Percentiles rank a stretch among this genome's conserved stretches.
Conservation (phyloP, 2,329 filamentous ascomycete species). For the Phaeophleospora eucalypticola region DNA sequence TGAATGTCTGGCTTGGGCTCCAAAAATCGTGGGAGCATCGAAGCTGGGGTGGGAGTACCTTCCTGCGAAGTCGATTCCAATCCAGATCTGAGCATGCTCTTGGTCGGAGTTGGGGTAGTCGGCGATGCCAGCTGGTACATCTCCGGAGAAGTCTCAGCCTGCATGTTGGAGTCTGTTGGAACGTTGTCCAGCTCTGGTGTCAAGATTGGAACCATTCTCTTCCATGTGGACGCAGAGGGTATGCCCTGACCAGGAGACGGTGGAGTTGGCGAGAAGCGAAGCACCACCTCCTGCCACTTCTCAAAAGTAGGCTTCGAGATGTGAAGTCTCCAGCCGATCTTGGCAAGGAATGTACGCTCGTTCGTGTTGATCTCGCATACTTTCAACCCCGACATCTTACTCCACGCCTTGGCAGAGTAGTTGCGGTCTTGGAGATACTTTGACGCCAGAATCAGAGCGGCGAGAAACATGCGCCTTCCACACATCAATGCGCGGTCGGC, state of each 20-base stretch:
- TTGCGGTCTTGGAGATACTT: slow-evolving; percentile 98
- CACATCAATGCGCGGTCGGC: slow-evolving; percentile 81
- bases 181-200: slow-evolving; percentile 54
- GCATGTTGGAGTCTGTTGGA: slow-evolving; percentile 13
- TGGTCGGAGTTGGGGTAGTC: slow-evolving; percentile 23
- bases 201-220: slow-evolving; percentile 50
- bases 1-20: slow-evolving; percentile 50
- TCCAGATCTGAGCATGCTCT: slow-evolving; percentile 12
- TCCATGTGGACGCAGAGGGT: slow-evolving; percentile 34
- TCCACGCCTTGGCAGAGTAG: slow-evolving; percentile 96
- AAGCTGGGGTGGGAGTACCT: slow-evolving; percentile 41
- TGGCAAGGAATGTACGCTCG: slow-evolving; percentile 83
- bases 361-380: slow-evolving; percentile 95
- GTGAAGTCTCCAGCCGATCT: slow-evolving; percentile 92
- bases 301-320: slow-evolving; percentile 86
- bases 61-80: slow-evolving; percentile 37
- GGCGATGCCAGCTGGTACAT: slow-evolving; percentile 19
- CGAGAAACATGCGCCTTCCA: slow-evolving; percentile 94
- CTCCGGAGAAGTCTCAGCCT: not conserved
- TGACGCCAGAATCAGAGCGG: slow-evolving; percentile 89
- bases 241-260: slow-evolving; percentile 25
- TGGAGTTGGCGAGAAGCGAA: slow-evolving; percentile 69
- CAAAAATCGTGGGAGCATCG: slow-evolving; percentile 43
- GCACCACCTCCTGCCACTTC: slow-evolving; percentile 87
- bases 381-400: slow-evolving; percentile 95